These are phyloP conservation scores for Coix lacrymajobi DNA, from an alignment of 176 grass and related monocot species.

Conservation along the genomic window DNA sequence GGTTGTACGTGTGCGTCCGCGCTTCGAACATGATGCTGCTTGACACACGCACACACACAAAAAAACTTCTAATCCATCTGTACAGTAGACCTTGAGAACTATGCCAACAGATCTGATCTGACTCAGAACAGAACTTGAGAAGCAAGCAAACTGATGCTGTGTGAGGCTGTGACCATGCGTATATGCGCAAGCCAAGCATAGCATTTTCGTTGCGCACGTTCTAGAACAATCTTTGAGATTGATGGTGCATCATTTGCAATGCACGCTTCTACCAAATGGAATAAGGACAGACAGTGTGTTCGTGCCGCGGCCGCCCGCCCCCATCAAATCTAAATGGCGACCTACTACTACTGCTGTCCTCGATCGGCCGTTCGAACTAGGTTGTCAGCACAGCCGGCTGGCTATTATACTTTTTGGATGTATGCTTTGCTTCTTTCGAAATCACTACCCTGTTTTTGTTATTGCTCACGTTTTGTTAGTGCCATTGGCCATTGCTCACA, in stretches of 20 bases:
- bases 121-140: background rate
- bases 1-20: background rate
- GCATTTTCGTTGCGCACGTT: background rate
- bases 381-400: constrained; percentile 5
- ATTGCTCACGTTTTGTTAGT: background rate
- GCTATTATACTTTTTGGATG: background rate
- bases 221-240: background rate
- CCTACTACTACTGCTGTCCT: background rate
- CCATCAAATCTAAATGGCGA: background rate
- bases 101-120: background rate
- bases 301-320: background rate
- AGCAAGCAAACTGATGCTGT: background rate
- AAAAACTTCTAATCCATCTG: too few relatives aligned
- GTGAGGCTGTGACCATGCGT: background rate
- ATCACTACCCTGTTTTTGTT: background rate
- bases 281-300: background rate
- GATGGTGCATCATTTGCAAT: background rate
- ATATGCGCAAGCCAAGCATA: background rate
- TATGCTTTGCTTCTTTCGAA: background rate
- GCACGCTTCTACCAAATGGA: background rate
- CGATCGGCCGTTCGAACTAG: constrained; percentile 17
- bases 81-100: background rate
- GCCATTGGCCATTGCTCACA: background rate
- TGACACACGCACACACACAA: too few relatives aligned
- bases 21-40: background rate